Percentiles rank a stretch among this genome's conserved stretches.
Evolutionary conservation across 345 rosid genomes (phyloP).

Genomic region (Raphanus sativus): DNA sequence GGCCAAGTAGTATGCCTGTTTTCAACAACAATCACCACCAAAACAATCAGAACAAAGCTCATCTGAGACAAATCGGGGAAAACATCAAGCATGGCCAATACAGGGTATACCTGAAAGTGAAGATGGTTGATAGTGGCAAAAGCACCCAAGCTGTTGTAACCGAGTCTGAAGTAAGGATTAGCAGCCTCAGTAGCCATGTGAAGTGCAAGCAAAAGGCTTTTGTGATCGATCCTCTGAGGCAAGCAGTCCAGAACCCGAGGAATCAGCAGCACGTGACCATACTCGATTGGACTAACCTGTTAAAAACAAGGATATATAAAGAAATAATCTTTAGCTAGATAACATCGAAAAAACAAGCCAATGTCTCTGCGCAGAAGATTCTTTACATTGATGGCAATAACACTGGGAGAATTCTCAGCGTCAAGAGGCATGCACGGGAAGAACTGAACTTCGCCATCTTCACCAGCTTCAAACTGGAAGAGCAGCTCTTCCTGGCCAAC

Average conservation of each 20-base stretch:
- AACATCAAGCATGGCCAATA: neutral
- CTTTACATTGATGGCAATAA: conserved; percentile 93
- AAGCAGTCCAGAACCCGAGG: conserved; percentile 91
- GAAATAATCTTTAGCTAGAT: neutral
- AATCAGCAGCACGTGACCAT: conserved; percentile 94
- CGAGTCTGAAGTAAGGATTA: conserved; percentile 87
- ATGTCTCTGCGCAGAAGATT: neutral
- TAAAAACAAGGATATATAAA: neutral
- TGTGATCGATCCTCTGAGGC: conserved; percentile 94
- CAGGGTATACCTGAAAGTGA: conserved; percentile 82
- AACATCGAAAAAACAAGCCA: neutral
- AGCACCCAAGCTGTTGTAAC: conserved; percentile 99
- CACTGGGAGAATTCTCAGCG: conserved; percentile 73
- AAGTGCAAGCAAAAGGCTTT: conserved; percentile 86
- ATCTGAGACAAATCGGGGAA: neutral
- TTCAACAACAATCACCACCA: neutral
- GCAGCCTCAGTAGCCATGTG: conserved; percentile 87
- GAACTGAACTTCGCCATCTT: conserved; percentile 74
- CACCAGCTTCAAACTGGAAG: conserved; percentile 89
- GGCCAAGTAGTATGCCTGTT: conserved; percentile 93
- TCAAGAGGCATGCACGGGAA: conserved; percentile 68
- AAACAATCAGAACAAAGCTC: conserved; percentile 10
- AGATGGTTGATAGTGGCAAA: conserved; percentile 99
- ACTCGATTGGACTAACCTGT: conserved; percentile 99
- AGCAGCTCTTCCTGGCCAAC: conserved; percentile 98